Evolutionary conservation across 164 flowering plant species (phyloP), one percentile per base, ranked within the genome.

Genomic region (Annona cherimola): DNA sequence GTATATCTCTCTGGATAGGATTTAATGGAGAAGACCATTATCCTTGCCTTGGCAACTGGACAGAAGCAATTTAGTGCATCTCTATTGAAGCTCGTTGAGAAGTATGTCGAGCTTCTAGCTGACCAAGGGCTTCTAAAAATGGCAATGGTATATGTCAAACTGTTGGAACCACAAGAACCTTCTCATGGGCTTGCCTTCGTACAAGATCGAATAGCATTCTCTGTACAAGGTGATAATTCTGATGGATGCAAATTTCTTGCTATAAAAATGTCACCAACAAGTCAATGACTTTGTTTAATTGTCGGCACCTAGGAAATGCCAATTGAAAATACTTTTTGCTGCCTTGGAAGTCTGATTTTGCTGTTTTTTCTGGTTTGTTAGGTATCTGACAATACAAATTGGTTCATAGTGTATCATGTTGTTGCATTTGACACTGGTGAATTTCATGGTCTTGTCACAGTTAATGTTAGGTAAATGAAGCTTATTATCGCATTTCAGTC

Each of bases 21-120:
- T 77, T 83, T 96, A 68, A 92, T 96, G 99, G 99, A 96, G 77
- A 96, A 96, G 84, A 93, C 97, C 45, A 87, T 93, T 61, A 90
- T 93, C 65, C 87, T 96, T 76, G 97, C 94, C 65, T 79, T 92
- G 81, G 98, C 97, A 61, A 84, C 89, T 76, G 97, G 94, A 59
- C 96, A 92, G 77, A 94, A 91, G 76, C 82, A 74, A 71, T 91
- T 92, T 70, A 92, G 98, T 76, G 84, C 90, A 71, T 84, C 91
- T 67, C 69, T 94, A 70, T 88, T 86, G 75, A 94, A 87, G 80
- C 96, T 94, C 76, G 89, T 92, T 78, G 98, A 94, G 86, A 94
- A 88, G 71, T 94, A 94, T 84, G 91, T 93, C 75, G 99, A 94
- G 82, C 89, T 94, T 73, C 84, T 93, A 72, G 96, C 97, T 44